Conservation (phyloP, 441 rosid species). For the Jatropha podagrica region DNA sequence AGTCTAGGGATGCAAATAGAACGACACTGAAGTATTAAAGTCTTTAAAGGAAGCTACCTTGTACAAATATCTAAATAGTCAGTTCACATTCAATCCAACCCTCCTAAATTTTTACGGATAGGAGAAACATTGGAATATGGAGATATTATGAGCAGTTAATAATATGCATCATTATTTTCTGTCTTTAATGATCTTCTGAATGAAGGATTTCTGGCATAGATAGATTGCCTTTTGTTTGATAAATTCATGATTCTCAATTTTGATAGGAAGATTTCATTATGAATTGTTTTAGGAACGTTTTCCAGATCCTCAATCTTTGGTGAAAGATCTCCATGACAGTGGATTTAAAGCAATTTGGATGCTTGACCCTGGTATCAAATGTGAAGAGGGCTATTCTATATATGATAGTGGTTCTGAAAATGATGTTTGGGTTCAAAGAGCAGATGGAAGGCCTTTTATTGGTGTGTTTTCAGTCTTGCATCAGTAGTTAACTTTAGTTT, state of each 20-base stretch:
- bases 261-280: slow-evolving; percentile 9
- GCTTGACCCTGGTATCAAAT: slow-evolving; percentile 95
- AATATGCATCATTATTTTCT: neutral
- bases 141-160: neutral
- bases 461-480: slow-evolving; percentile 41
- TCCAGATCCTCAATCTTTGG: slow-evolving; percentile 65
- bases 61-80: neutral
- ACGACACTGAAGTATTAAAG: neutral
- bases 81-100: neutral
- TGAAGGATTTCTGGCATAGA: neutral
- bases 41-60: neutral
- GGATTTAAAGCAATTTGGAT: slow-evolving; percentile 98
- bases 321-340: slow-evolving; percentile 50
- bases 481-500: slow-evolving; percentile 14
- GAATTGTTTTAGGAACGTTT: slow-evolving; percentile 60
- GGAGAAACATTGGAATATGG: neutral
- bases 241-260: slow-evolving; percentile 4
- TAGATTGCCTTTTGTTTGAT: neutral
- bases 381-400: slow-evolving; percentile 66
- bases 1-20: neutral
- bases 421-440: slow-evolving; percentile 69
- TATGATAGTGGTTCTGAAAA: slow-evolving; percentile 68
- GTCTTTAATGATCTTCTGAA: slow-evolving; percentile 1
- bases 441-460: slow-evolving; percentile 63
- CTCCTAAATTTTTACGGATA: neutral